A percentile compares a stretch with the other conserved stretches of the same genome.
Evolutionary conservation across 306 rosid species (phyloP).

Genomic region (Ceratonia siliqua): DNA sequence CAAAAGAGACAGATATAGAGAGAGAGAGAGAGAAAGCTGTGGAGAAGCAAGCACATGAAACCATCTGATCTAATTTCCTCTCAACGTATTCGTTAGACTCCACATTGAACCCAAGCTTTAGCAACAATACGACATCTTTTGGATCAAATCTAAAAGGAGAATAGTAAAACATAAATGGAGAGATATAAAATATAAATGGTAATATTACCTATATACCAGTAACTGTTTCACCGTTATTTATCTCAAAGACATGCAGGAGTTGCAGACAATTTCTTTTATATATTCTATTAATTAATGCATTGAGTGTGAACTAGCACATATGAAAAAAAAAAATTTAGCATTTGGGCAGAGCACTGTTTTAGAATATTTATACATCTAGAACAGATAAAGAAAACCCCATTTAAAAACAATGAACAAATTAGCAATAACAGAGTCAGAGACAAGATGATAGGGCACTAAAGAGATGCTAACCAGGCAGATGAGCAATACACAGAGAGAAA

Average conservation of each 20-base stretch:
- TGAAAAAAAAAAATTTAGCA: no score
- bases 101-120: not conserved
- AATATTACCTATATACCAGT: not conserved
- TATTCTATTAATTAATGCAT: not conserved
- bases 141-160: not conserved
- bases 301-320: constrained; percentile 3
- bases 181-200: not conserved
- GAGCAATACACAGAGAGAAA: constrained; percentile 86
- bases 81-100: not conserved
- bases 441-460: constrained; percentile 5
- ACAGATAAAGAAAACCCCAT: constrained; percentile 5
- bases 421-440: constrained; percentile 8
- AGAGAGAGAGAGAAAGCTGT: not conserved
- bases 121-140: constrained; percentile 8
- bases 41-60: not conserved
- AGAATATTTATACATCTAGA: constrained; percentile 6
- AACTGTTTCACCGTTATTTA: not conserved
- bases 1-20: no score
- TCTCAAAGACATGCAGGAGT: not conserved
- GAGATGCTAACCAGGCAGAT: constrained; percentile 78
- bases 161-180: no score
- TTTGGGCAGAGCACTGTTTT: not conserved
- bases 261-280: not conserved
- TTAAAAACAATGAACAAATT: constrained; percentile 1
- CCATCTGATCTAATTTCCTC: not conserved